phyloP scores from a whole-genome alignment of 225 moss, liverwort and hornwort species.

The Rhytidiadelphus loreus region DNA sequence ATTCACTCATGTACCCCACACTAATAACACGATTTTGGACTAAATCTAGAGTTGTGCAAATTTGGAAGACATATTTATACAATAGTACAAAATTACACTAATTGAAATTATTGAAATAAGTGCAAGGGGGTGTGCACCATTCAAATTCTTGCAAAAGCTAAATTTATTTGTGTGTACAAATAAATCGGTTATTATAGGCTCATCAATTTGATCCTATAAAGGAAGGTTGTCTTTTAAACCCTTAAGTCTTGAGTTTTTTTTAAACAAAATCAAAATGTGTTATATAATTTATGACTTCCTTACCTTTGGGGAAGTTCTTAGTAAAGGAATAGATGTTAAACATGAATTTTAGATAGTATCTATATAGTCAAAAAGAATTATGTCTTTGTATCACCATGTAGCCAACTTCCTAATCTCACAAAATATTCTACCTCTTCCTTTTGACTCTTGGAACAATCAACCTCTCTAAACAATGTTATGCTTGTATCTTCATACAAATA shows the following conservation, averaged over 20 bases:
- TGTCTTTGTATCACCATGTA: neutral
- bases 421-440: neutral
- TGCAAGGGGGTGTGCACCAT: fast-evolving
- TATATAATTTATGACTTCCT: neutral
- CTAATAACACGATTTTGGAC: neutral
- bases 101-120: neutral
- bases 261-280: neutral
- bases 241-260: neutral
- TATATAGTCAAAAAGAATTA: neutral
- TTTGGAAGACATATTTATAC: too few species aligned
- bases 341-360: neutral
- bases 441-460: neutral
- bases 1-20: neutral
- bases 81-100: neutral
- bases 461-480: neutral
- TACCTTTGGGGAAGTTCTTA: neutral
- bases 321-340: neutral
- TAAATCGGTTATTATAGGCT: neutral
- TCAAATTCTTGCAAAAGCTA: neutral
- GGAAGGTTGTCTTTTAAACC: neutral
- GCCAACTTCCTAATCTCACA: neutral
- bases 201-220: neutral
- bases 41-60: fast-evolving
- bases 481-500: neutral
- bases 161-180: neutral